Conservation (phyloP, 805 yeast genomes). For the Pichia membranifaciens region DNA sequence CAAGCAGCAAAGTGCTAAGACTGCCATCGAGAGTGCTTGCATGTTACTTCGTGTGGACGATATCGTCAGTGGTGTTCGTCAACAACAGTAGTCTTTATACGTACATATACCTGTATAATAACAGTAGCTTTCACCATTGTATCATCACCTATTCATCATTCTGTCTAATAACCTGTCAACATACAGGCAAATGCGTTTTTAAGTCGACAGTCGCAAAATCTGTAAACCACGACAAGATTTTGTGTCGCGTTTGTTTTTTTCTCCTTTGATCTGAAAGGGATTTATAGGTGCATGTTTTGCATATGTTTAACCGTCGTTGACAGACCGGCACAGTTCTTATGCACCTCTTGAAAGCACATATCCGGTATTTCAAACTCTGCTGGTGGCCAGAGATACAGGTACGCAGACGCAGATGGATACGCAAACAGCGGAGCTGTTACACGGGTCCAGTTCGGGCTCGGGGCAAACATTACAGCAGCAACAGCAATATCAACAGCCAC, state of each 20-base stretch:
- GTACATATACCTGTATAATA: too few species aligned
- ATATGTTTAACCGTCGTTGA: too few species aligned
- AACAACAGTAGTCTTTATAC: conserved; percentile 15
- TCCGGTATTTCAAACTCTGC: too few species aligned
- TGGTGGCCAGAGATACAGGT: not conserved
- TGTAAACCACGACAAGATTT: not conserved
- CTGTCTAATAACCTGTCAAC: not conserved
- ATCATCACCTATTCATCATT: not conserved
- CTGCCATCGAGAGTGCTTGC: conserved; percentile 97
- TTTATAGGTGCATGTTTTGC: too few species aligned
- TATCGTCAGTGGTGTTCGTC: conserved; percentile 90
- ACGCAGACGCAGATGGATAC: not conserved
- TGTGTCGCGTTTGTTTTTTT: not conserved
- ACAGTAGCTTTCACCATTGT: too few species aligned
- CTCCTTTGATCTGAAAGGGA: too few species aligned
- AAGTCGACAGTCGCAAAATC: not conserved
- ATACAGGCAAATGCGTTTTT: too few species aligned
- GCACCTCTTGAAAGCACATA: too few species aligned
- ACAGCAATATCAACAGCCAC: not conserved
- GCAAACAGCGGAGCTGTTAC: not conserved
- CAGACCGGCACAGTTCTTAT: too few species aligned
- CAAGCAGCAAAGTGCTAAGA: conserved; percentile 93
- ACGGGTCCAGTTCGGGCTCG: not conserved
- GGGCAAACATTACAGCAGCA: conserved; percentile 1
- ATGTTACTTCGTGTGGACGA: conserved; percentile 93